A percentile compares a stretch with the other conserved stretches of the same genome.
phyloP scores from a whole-genome alignment of 192 early-diverging fungal species.

The Physocladia obscura region DNA sequence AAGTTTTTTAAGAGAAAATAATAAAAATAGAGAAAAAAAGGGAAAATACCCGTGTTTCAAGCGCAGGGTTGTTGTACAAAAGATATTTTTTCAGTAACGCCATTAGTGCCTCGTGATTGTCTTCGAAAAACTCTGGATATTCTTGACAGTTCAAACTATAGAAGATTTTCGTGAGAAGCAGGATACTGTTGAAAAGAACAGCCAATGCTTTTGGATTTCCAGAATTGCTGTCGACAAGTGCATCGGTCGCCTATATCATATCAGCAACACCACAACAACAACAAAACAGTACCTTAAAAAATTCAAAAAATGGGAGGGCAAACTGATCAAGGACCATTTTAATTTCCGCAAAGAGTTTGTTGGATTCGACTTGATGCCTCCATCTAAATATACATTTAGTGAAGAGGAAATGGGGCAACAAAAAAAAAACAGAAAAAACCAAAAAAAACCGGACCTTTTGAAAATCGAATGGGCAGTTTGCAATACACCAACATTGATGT shows the following conservation, averaged over 20 bases:
- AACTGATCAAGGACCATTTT: constrained; percentile 88
- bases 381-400: constrained; percentile 66
- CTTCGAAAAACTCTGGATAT: constrained; percentile 94
- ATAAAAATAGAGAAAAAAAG: not conserved
- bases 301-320: constrained; percentile 73
- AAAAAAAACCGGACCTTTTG: constrained; percentile 56
- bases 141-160: constrained; percentile 96
- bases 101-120: constrained; percentile 83
- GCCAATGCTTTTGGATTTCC: constrained; percentile 64
- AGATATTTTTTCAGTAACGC: constrained; percentile 85
- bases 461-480: constrained; percentile 96
- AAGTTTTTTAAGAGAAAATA: not conserved
- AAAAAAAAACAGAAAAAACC: not conserved
- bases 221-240: constrained; percentile 68
- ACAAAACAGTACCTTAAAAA: constrained; percentile 78
- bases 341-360: constrained; percentile 84
- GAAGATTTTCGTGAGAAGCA: constrained; percentile 84
- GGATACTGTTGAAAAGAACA: constrained; percentile 71
- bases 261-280: too few relatives aligned
- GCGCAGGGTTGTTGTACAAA: constrained; percentile 70
- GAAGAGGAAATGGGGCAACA: not conserved
- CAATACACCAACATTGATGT: constrained; percentile 86
- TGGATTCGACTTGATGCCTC: constrained; percentile 77
- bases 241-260: constrained; percentile 75
- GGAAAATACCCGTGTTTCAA: constrained; percentile 60